A percentile compares a stretch with the other conserved stretches of the same genome.
Conservation (phyloP, 75 land plant genomes). For the Cryptomeria japonica region DNA sequence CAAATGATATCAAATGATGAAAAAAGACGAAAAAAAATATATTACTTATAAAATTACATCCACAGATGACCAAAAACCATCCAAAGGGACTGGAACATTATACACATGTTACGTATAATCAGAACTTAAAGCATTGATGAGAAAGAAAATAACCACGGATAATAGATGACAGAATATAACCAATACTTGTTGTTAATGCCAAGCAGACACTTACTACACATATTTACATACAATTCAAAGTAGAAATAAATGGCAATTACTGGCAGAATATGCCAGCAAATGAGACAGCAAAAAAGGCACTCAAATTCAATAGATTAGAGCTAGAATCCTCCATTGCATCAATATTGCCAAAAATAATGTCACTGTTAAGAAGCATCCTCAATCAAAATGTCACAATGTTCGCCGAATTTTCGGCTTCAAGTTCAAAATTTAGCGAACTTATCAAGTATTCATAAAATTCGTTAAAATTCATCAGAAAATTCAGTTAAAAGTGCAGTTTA, state of each 20-base stretch:
- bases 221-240: background rate
- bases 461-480: too few species aligned
- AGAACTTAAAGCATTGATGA: too few species aligned
- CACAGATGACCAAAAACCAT: background rate
- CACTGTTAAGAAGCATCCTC: background rate
- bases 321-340: background rate
- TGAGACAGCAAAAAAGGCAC: background rate
- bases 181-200: too few species aligned
- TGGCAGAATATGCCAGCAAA: background rate
- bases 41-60: background rate
- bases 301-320: background rate
- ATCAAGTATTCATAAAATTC: background rate
- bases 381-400: too few species aligned
- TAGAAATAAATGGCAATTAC: background rate
- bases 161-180: too few species aligned
- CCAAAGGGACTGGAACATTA: background rate
- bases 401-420: too few species aligned
- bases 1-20: background rate
- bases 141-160: too few species aligned
- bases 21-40: background rate
- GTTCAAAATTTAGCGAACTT: too few species aligned
- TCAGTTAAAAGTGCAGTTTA: too few species aligned
- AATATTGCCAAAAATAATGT: background rate
- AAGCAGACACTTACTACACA: background rate
- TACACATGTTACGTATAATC: too few species aligned